These are phyloP conservation scores for Pestalotiopsis sp. DNA, from an alignment of 2,329 filamentous ascomycete genomes.

Conservation along the genomic window DNA sequence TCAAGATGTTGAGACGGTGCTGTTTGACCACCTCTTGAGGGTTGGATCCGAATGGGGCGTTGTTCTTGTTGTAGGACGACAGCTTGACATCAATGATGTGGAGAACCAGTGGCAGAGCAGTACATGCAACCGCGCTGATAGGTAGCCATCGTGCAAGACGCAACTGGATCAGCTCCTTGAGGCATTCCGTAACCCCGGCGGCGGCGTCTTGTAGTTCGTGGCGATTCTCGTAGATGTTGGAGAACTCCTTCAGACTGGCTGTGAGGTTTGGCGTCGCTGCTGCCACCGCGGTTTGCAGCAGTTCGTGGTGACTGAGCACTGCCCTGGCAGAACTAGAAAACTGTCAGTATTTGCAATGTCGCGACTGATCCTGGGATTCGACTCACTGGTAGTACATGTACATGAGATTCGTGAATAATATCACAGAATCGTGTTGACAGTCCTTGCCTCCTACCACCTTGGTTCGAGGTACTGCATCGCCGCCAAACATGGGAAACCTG, in stretches of 20 bases:
- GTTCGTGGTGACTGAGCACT: constrained; percentile 49
- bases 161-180: constrained; percentile 50
- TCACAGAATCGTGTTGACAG: constrained; percentile 43
- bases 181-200: constrained; percentile 45
- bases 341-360: background rate
- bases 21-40: constrained; percentile 42
- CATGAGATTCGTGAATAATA: constrained; percentile 50
- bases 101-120: constrained; percentile 38
- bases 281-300: constrained; percentile 46
- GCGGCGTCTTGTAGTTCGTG: constrained; percentile 48
- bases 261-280: constrained; percentile 37
- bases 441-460: constrained; percentile 28
- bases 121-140: constrained; percentile 47
- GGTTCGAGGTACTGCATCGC: constrained; percentile 30
- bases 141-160: constrained; percentile 48
- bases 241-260: constrained; percentile 34
- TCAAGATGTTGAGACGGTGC: constrained; percentile 46
- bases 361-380: background rate
- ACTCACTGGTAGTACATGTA: constrained; percentile 57
- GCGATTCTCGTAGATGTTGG: constrained; percentile 41
- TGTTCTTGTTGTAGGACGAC: constrained; percentile 29
- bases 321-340: constrained; percentile 41
- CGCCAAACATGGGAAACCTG: constrained; percentile 42
- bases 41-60: constrained; percentile 25
- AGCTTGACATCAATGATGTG: constrained; percentile 42